Conservation (phyloP, 75 land plant species). For the Cunninghamia lanceolata region DNA sequence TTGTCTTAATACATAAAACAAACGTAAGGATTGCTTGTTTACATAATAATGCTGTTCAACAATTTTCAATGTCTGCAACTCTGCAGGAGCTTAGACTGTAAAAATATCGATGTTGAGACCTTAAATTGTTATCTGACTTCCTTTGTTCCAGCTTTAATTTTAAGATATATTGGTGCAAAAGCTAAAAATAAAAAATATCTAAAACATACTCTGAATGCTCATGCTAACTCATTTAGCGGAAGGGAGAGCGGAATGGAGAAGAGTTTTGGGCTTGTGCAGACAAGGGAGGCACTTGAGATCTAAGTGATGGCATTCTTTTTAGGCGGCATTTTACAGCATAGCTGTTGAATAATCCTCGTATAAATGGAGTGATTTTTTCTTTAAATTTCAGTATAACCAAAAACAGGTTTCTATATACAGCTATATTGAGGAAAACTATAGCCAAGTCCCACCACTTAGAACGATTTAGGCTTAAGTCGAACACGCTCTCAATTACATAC, state of each 20-base stretch:
- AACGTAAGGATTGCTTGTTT: too few relatives aligned
- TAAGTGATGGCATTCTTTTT: neutral
- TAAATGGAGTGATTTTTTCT: slow-evolving; percentile 45
- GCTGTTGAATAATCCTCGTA: slow-evolving; percentile 27
- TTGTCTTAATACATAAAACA: too few relatives aligned
- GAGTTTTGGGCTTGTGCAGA: neutral
- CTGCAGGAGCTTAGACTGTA: too few relatives aligned
- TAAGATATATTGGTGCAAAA: too few relatives aligned
- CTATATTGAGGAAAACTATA: slow-evolving; percentile 28
- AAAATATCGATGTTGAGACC: too few relatives aligned
- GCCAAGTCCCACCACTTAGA: slow-evolving; percentile 74
- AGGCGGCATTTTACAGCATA: neutral
- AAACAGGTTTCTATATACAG: slow-evolving; percentile 49
- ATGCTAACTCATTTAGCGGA: neutral
- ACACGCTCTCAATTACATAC: slow-evolving; percentile 30
- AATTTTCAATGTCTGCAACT: too few relatives aligned
- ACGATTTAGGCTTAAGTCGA: slow-evolving; percentile 28
- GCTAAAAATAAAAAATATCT: too few relatives aligned
- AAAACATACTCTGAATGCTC: too few relatives aligned
- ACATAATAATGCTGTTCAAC: too few relatives aligned
- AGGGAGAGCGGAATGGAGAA: slow-evolving; percentile 1
- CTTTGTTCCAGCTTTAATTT: too few relatives aligned
- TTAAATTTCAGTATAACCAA: slow-evolving; percentile 57
- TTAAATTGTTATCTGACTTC: too few relatives aligned
- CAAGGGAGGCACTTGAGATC: neutral